Conservation (phyloP, 352 stramenopile genomes). For the Phytopythium oedochilum region DNA sequence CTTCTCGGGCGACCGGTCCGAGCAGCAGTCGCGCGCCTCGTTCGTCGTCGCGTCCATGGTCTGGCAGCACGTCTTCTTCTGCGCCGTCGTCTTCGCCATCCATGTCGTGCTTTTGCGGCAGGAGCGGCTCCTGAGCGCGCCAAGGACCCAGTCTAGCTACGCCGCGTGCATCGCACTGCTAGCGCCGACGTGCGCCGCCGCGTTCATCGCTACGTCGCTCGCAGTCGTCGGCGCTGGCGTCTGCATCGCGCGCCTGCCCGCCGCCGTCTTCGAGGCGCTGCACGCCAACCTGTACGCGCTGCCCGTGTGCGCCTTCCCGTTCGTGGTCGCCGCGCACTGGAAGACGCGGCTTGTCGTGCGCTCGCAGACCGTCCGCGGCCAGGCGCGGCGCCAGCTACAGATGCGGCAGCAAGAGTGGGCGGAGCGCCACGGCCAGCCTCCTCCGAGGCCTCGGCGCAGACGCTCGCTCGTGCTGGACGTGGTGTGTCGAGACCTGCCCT, state of each 20-base stretch:
- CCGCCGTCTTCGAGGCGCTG: conserved; percentile 6
- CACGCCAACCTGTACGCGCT: not conserved
- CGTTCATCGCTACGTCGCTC: conserved; percentile 5
- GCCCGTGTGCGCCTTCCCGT: not conserved
- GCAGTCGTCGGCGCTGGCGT: conserved; percentile 2
- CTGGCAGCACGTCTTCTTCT: conserved; percentile 18
- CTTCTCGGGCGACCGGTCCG: not conserved
- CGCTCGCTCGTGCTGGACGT: conserved; percentile 7
- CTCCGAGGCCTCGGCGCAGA: not conserved
- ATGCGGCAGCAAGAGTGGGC: not conserved
- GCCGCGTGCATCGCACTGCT: conserved; percentile 3
- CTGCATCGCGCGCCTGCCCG: conserved; percentile 2
- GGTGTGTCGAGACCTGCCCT: conserved; percentile 15
- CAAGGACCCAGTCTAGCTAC: not conserved
- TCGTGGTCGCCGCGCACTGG: conserved; percentile 14
- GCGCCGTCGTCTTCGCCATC: conserved; percentile 12
- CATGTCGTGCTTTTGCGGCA: conserved; percentile 14
- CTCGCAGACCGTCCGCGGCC: conserved; percentile 10
- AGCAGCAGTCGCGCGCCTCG: conserved; percentile 4
- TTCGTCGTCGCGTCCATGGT: conserved; percentile 17
- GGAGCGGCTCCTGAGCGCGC: conserved; percentile 7
- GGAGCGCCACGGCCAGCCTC: not conserved
- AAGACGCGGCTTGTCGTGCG: conserved; percentile 17
- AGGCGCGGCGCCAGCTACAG: conserved; percentile 1
- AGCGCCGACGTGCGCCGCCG: conserved; percentile 4